Conservation (phyloP, 129 eudicot genomes). For the carrot (Daucus carota) region DH1_v3.0 NC_030383.2:61802001-61802500, state of each 20-base stretch:
- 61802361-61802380: slow-evolving; percentile 97
- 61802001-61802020: slow-evolving; percentile 94
- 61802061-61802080: slow-evolving; percentile 88
- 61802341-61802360: slow-evolving; percentile 91
- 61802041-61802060: slow-evolving; percentile 90
- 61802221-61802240: neutral
- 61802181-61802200: neutral
- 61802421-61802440: neutral
- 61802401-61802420: slow-evolving; percentile 21
- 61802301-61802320: slow-evolving; percentile 99
- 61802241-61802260: neutral
- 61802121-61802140: neutral
- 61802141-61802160: neutral
- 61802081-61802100: slow-evolving; percentile 51
- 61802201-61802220: neutral
- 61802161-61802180: neutral
- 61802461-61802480: neutral
- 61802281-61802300: slow-evolving; percentile 94
- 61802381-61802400: slow-evolving; percentile 98
- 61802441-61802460: neutral
- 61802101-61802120: slow-evolving; percentile 4
- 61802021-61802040: slow-evolving; percentile 97
- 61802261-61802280: slow-evolving; percentile 13
- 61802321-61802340: slow-evolving; percentile 90
- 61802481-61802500: neutral